phyloP scores from a whole-genome alignment of 345 rosid species.

The Dimocarpus longan region DNA sequence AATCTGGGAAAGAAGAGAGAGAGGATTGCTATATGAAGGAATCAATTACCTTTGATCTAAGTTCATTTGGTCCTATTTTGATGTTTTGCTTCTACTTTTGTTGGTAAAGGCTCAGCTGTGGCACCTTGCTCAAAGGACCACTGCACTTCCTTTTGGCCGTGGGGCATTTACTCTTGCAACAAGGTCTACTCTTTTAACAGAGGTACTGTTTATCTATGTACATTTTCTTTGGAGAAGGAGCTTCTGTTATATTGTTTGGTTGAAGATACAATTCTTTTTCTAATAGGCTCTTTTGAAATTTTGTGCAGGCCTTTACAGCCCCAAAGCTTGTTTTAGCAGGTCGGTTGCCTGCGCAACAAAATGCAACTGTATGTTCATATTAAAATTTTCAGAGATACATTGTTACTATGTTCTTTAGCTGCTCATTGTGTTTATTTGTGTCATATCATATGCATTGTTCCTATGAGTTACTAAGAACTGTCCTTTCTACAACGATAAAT shows the following conservation, averaged over 20 bases:
- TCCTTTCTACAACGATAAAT: background rate
- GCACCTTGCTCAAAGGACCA: conserved; percentile 95
- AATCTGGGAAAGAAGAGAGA: background rate
- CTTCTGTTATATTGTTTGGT: conserved; percentile 22
- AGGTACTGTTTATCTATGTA: conserved; percentile 42
- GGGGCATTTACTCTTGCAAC: conserved; percentile 98
- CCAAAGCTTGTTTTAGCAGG: conserved; percentile 99
- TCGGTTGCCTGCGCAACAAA: conserved; percentile 96
- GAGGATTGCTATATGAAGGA: background rate
- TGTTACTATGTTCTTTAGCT: conserved; percentile 21
- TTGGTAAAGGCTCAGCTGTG: conserved; percentile 82
- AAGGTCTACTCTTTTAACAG: conserved; percentile 86
- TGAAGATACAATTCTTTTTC: conserved; percentile 18
- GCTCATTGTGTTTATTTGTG: conserved; percentile 14
- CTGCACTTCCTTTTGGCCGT: conserved; percentile 96
- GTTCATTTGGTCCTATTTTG: conserved; percentile 5
- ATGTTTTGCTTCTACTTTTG: conserved; percentile 23
- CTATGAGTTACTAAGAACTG: background rate
- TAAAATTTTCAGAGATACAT: background rate
- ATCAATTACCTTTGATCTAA: background rate
- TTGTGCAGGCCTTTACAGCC: conserved; percentile 81
- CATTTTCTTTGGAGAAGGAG: conserved; percentile 2
- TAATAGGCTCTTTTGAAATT: conserved; percentile 26
- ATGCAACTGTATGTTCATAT: conserved; percentile 86
- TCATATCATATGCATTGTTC: background rate